These are phyloP conservation scores for Trametes polyzona DNA, from an alignment of 1,284 basidiomycete species.

Conservation along the genomic window DNA sequence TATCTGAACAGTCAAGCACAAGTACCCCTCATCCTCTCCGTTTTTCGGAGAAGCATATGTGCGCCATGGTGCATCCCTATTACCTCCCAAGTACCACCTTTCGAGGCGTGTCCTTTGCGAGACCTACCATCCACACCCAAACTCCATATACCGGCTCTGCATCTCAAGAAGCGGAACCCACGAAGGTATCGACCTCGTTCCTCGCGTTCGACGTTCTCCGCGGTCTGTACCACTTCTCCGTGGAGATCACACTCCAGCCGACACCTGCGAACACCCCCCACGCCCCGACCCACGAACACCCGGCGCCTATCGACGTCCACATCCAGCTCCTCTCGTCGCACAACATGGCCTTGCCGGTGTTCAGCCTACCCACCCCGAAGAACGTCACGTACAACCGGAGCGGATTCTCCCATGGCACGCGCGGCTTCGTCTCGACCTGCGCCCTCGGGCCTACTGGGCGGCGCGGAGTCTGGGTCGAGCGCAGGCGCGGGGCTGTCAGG, in stretches of 20 bases:
- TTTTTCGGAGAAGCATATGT: conserved; percentile 20
- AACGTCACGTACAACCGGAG: conserved; percentile 10
- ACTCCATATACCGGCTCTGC: neutral
- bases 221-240: conserved; percentile 53
- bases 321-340: conserved; percentile 39
- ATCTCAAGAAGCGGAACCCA: neutral
- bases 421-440: conserved; percentile 50
- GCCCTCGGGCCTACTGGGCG: conserved; percentile 47
- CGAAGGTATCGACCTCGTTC: conserved; percentile 37
- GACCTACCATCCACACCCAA: neutral
- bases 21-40: neutral
- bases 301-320: conserved; percentile 32
- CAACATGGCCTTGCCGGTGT: conserved; percentile 27
- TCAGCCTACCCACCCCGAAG: neutral
- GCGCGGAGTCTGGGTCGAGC: conserved; percentile 56
- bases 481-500: conserved; percentile 42
- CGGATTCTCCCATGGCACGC: conserved; percentile 30
- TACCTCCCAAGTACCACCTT: conserved; percentile 45
- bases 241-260: conserved; percentile 30
- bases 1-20: neutral
- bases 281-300: conserved; percentile 1
- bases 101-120: conserved; percentile 47
- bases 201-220: conserved; percentile 56
- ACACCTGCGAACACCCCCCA: neutral
- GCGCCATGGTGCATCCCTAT: conserved; percentile 23